These are phyloP conservation scores for Morella rubra DNA, from an alignment of 306 rosid species.

Conservation along the genomic window DNA sequence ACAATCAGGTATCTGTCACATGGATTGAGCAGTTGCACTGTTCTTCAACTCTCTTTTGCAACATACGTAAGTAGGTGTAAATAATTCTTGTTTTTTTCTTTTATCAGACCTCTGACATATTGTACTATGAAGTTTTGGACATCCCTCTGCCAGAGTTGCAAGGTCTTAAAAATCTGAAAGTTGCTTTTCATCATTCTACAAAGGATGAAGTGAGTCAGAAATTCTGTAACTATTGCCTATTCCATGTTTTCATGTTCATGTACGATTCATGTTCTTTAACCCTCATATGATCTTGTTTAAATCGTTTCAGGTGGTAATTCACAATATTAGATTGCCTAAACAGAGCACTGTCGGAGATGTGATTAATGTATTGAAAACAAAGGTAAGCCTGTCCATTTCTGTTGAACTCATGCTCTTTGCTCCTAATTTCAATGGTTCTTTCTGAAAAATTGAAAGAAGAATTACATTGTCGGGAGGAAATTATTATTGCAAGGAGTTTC, in stretches of 20 bases:
- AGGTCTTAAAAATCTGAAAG: constrained; percentile 72
- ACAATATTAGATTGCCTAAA: constrained; percentile 73
- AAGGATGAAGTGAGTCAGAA: constrained; percentile 70
- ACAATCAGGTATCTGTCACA: constrained; percentile 58
- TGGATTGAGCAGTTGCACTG: constrained; percentile 1
- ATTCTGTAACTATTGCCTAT: neutral
- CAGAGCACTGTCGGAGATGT: constrained; percentile 80
- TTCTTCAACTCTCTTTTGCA: constrained; percentile 3
- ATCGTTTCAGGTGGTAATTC: constrained; percentile 60
- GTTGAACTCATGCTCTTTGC: neutral
- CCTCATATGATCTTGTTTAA: constrained; percentile 16
- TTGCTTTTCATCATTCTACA: constrained; percentile 74
- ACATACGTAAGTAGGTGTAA: constrained; percentile 12
- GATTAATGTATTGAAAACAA: constrained; percentile 58
- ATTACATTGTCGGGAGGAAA: neutral
- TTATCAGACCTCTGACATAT: constrained; percentile 62
- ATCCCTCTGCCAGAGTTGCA: constrained; percentile 86
- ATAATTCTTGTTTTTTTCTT: constrained; percentile 16
- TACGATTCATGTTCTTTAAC: neutral
- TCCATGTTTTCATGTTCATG: neutral
- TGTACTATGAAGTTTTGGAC: constrained; percentile 77
- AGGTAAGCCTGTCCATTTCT: constrained; percentile 37
- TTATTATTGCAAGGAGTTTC: neutral
- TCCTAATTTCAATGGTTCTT: neutral
- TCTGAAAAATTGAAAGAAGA: too few species aligned